A percentile compares a stretch with the other conserved stretches of the same genome.
Evolutionary conservation across 371 early-diverging fungal genomes (phyloP).

Genomic region (Mucor racemosus): DNA sequence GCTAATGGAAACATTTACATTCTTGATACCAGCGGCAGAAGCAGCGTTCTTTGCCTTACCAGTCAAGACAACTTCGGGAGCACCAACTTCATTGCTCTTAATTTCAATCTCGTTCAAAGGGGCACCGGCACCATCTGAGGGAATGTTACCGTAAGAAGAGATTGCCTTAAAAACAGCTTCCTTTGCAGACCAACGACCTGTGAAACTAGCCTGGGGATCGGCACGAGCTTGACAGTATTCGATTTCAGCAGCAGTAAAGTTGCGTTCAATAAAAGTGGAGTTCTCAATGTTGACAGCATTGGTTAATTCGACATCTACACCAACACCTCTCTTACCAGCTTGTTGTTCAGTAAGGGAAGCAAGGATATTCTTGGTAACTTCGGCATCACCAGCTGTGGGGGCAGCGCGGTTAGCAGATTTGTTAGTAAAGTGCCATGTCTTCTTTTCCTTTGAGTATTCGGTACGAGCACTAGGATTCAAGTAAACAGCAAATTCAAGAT

Average conservation of each 20-base stretch:
- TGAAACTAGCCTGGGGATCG: conserved; percentile 85
- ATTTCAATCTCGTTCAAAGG: conserved; percentile 93
- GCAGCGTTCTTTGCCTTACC: conserved; percentile 84
- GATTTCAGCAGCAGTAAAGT: conserved; percentile 85
- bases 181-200: conserved; percentile 97
- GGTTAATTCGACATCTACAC: conserved; percentile 93
- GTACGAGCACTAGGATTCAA: conserved; percentile 93
- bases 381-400: conserved; percentile 54
- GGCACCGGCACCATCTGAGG: conserved; percentile 85
- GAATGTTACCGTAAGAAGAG: conserved; percentile 72
- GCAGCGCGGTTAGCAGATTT: conserved; percentile 48
- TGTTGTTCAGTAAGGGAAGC: conserved; percentile 61
- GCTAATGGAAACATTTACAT: conserved; percentile 90
- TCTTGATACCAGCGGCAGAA: conserved; percentile 70
- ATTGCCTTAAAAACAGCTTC: conserved; percentile 97
- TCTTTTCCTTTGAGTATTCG: conserved; percentile 72
- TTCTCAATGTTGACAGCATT: conserved; percentile 83
- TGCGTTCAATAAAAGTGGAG: conserved; percentile 87
- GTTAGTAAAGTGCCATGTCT: conserved; percentile 77
- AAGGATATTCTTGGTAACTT: conserved; percentile 65
- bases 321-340: conserved; percentile 75
- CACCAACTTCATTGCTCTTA: conserved; percentile 70
- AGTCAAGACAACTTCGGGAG: conserved; percentile 86
- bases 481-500: conserved; percentile 87
- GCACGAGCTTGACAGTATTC: conserved; percentile 81